Base-by-base conservation (phyloP, 1,284 basidiomycete genomes). In the Clitocybe nebularis region DNA sequence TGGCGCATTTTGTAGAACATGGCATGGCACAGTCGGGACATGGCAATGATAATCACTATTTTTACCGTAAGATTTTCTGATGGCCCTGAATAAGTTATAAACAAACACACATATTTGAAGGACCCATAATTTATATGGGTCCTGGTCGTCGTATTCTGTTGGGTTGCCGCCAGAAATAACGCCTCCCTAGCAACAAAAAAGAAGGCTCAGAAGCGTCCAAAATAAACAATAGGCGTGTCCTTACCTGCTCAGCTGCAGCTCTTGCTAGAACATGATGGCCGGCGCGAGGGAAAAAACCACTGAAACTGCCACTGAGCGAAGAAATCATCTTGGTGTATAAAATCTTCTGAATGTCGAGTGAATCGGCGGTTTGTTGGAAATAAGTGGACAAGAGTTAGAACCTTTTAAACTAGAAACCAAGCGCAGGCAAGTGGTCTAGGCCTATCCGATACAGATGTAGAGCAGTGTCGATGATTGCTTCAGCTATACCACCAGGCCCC, bases 121-220 rank as follows among this genome's bases (percentile, higher is more conserved):
- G 54, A 92, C 83, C 84, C 90, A 93, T 61, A 93, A 71, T 41
- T 75, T 76, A 52, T 92, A 72, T 10, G 90, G 89, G 65, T 93
- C 77, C 5, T 53, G 54, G 0, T 68, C 32, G 50, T 80, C 80
- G 60, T 82, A 86, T 1, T 60, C 43, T 3, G 74, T 63, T 6
- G 88, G 87, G 55, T 90, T 84, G 36, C 73, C 67, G n/a, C 82
- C 80, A 47, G 76, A 75, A 41, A 90, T 73, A 30, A 89, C 58
- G 36, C 82, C 81, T 24, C 69, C 76, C 77, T 79, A 45, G 8
- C 28, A 38, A 19, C n/a, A 44, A 21, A 39, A 22, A 39, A 21
- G 39, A 30, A 49, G 19, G 35, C 19, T 16, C 32, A 25, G 8
- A 11, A 23, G 28, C 25, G 35, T 34, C 13, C 21, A 20, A 41